A percentile compares a stretch with the other conserved stretches of the same genome.
Evolutionary conservation across 2,329 filamentous ascomycete genomes (phyloP).

Genomic region (Periconia macrospinosa): DNA sequence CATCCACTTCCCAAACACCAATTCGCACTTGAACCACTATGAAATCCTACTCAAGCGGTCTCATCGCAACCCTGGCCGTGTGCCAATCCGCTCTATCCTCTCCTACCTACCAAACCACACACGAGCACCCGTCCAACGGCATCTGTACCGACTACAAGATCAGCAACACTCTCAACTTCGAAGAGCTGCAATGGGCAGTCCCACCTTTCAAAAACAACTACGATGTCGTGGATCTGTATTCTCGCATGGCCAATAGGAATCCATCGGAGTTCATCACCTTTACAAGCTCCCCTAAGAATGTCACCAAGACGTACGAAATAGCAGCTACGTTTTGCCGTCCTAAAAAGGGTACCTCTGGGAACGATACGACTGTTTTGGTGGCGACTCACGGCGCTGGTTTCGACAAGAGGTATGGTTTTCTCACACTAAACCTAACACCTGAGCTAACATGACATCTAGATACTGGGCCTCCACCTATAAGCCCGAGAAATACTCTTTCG

Average conservation of each 20-base stretch:
- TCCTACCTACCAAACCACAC: not conserved
- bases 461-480: conserved; percentile 38
- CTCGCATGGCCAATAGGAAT: not conserved
- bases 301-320: conserved; percentile 1
- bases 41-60: not conserved
- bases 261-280: not conserved
- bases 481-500: conserved; percentile 37
- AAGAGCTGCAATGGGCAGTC: not conserved
- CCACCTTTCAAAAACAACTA: not conserved
- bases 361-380: conserved; percentile 31
- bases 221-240: not conserved
- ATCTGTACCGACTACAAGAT: conserved; percentile 1
- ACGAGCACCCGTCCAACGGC: conserved; percentile 1
- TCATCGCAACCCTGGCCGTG: not conserved
- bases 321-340: conserved; percentile 13
- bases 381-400: conserved; percentile 36
- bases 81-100: not conserved
- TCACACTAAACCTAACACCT: not conserved
- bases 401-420: conserved; percentile 8
- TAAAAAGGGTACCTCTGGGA: conserved; percentile 4
- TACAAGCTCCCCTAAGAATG: not conserved
- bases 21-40: not conserved
- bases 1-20: not conserved
- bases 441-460: not conserved
- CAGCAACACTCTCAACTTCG: not conserved